Conservation (phyloP, 164 flowering plant genomes). For the Vitis amurensis region DNA sequence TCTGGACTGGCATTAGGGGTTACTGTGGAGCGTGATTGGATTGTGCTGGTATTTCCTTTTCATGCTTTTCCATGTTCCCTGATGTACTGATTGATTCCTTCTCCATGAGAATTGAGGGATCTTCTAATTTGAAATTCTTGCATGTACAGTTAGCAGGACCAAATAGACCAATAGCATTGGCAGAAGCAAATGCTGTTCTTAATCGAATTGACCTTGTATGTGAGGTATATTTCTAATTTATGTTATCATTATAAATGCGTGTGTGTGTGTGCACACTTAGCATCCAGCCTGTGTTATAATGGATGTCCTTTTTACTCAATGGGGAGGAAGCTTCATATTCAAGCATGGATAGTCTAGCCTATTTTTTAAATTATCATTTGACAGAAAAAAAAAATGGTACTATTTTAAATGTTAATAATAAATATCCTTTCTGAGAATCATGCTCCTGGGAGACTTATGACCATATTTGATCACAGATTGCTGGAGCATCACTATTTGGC, state of each 20-base stretch:
- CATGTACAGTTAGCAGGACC: conserved; percentile 78
- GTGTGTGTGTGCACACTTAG: background rate
- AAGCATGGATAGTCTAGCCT: too few species aligned
- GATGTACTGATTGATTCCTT: background rate
- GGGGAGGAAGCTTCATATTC: background rate
- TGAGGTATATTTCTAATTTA: conserved; percentile 53
- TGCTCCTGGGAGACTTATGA: background rate
- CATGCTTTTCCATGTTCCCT: conserved; percentile 5
- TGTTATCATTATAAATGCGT: background rate
- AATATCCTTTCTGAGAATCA: background rate
- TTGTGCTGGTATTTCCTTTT: conserved; percentile 68
- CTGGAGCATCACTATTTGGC: conserved; percentile 92
- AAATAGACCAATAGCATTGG: conserved; percentile 89
- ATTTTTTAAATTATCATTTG: too few species aligned
- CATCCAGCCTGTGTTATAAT: background rate
- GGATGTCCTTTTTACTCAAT: background rate
- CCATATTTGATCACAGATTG: conserved; percentile 56
- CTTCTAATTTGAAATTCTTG: conserved; percentile 1
- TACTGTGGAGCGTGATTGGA: conserved; percentile 98
- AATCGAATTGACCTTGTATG: conserved; percentile 89
- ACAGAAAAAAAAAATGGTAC: too few species aligned
- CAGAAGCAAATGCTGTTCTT: conserved; percentile 91
- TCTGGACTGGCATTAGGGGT: conserved; percentile 89
- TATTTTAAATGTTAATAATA: too few species aligned
- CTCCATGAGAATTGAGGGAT: background rate